Conservation (phyloP, 2,329 filamentous ascomycete genomes). For the Stagonosporopsis cucurbitacearum region DNA sequence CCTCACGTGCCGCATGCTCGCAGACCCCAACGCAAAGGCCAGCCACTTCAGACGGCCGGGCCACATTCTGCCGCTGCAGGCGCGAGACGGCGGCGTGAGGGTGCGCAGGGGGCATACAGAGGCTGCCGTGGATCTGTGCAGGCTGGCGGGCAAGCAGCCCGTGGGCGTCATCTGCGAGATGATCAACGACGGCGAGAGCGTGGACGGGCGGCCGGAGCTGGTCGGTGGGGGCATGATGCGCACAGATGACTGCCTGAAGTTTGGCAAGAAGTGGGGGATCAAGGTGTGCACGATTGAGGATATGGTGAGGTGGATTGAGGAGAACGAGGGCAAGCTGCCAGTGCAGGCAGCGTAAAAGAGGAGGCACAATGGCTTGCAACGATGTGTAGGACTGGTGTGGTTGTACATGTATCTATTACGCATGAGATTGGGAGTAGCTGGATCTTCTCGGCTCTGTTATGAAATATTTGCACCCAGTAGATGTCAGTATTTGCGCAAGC, state of each 20-base stretch:
- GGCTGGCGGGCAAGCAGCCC: constrained; percentile 73
- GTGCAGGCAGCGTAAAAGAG: constrained; percentile 2
- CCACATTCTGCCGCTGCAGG: constrained; percentile 86
- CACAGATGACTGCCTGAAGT: constrained; percentile 83
- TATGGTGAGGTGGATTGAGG: constrained; percentile 79
- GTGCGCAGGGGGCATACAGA: constrained; percentile 88
- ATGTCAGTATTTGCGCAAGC: background rate
- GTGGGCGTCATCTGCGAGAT: constrained; percentile 90
- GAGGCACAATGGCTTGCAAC: background rate
- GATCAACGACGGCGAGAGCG: constrained; percentile 81
- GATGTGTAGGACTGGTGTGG: background rate
- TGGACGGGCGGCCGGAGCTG: constrained; percentile 71
- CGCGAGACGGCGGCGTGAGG: constrained; percentile 79
- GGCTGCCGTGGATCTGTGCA: constrained; percentile 88
- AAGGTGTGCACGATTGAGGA: constrained; percentile 96
- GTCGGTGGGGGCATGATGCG: constrained; percentile 85
- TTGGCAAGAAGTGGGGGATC: constrained; percentile 86
- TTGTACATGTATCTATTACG: background rate
- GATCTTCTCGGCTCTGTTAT: constrained; percentile 1
- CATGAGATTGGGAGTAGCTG: constrained; percentile 4
- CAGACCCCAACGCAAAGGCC: constrained; percentile 62
- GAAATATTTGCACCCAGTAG: background rate
- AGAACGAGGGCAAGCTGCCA: constrained; percentile 65
- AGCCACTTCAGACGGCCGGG: constrained; percentile 79
- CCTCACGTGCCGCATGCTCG: constrained; percentile 79